Evolutionary conservation across 441 rosid genomes (phyloP).

Genomic region (Francoa sonchifolia): DNA sequence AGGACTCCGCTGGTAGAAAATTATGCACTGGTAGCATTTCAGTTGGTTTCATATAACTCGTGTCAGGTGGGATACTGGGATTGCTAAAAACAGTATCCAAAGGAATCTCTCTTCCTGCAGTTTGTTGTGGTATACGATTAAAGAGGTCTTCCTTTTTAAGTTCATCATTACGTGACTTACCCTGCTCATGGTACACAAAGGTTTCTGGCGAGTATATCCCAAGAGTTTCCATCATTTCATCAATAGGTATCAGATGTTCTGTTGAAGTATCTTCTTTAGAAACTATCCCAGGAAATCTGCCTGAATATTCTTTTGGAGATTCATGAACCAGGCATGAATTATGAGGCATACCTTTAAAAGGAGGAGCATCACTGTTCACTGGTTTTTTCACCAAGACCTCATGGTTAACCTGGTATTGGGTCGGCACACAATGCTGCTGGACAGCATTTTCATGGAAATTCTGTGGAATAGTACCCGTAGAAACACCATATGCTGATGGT

Average conservation of each 20-base stretch:
- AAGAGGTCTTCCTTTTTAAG: conserved; percentile 23
- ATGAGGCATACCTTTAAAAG: conserved; percentile 18
- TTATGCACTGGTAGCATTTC: conserved; percentile 14
- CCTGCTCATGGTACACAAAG: conserved; percentile 23
- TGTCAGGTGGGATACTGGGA: conserved; percentile 17
- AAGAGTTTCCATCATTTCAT: conserved; percentile 31
- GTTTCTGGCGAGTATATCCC: conserved; percentile 15
- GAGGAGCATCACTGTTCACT: conserved; percentile 13
- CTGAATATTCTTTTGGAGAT: conserved; percentile 21
- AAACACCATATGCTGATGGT: conserved; percentile 18
- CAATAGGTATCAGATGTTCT: conserved; percentile 26
- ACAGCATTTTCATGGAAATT: conserved; percentile 22
- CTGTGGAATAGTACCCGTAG: conserved; percentile 17
- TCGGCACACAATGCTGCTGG: conserved; percentile 18
- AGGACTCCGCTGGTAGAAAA: conserved; percentile 21
- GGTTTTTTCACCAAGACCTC: conserved; percentile 20
- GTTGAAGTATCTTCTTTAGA: conserved; percentile 21
- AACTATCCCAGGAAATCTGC: conserved; percentile 16
- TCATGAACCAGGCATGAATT: conserved; percentile 19
- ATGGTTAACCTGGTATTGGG: conserved; percentile 23
- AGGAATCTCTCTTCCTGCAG: conserved; percentile 23
- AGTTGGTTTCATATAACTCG: conserved; percentile 16
- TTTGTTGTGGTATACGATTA: conserved; percentile 20
- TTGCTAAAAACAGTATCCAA: conserved; percentile 20
- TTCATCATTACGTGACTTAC: conserved; percentile 17